Base-by-base conservation (phyloP, 2,329 filamentous ascomycete species). In the Conoideocrella luteorostrata region DNA sequence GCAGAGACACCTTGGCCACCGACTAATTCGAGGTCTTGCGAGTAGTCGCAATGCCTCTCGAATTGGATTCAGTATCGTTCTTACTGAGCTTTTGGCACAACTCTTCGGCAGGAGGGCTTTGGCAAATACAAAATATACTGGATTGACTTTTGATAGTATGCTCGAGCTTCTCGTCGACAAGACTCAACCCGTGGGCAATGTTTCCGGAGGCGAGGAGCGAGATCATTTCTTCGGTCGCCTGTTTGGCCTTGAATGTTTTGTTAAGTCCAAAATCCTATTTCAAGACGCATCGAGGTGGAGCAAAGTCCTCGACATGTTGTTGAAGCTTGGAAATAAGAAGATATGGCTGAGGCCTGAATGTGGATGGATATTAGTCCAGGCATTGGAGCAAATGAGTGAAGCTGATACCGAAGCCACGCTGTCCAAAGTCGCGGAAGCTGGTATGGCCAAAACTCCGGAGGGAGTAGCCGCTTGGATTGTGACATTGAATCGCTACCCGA, bases 301-400 rank as follows among this genome's bases (percentile, higher is more conserved):
- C 36, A 70, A 74, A 43, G 71, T 95, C n/a, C 68, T 96, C 38
- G 77, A 84, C 43, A 68, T 86, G 42, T 68, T 96, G 24, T 75
- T 89, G 54, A 77, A 82, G 49, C 74, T 96, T 47, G 81, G 85
- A 32, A 77, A 80, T 54, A 86, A 86, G 65, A 94, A 95, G 64
- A 79, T 86, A 24, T 96, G 90, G 91, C 73, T 97, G 52, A 79
- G 88, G 48, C 83, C 91, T 56, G 87, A 95, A 60, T 95, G 88
- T 56, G 88, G 86, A 24, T 88, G 83, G 74, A 79, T 93, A 38
- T 71, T 96, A 21, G 83, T 86, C 35, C 80, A 88, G 57, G 81
- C 84, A 12, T 63, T 93, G 29, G 73, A 75, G 24, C 80, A 82
- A 55, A 78, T 78, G 69, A 67, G 69, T 29, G 64, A 75, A 52